Evolutionary conservation across 148 eudicot genomes (phyloP).

Genomic region (Cornus controversa): DNA sequence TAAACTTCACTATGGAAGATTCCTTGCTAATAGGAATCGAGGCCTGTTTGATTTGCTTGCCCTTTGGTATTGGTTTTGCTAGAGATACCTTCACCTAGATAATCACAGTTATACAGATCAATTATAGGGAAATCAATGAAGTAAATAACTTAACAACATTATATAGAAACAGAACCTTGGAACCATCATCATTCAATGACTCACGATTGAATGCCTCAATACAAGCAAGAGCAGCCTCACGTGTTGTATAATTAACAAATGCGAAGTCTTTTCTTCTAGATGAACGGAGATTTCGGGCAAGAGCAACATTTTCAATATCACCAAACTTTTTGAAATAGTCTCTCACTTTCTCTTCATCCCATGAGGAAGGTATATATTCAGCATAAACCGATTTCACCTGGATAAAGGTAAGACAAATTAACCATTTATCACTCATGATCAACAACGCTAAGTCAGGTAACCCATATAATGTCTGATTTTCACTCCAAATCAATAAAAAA

Average conservation of each 20-base stretch:
- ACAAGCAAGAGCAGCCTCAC: slow-evolving; percentile 69
- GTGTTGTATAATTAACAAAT: slow-evolving; percentile 50
- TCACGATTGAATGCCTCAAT: slow-evolving; percentile 45
- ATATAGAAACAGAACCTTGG: slow-evolving; percentile 40
- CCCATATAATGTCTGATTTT: too few relatives aligned
- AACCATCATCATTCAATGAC: slow-evolving; percentile 22
- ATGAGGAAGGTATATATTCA: slow-evolving; percentile 56
- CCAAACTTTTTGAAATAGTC: slow-evolving; percentile 55
- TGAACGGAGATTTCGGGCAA: slow-evolving; percentile 48
- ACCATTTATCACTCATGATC: too few relatives aligned
- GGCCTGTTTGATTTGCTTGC: slow-evolving; percentile 35
- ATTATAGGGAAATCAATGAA: neutral
- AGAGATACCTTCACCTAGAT: slow-evolving; percentile 60
- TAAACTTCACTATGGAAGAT: slow-evolving; percentile 23
- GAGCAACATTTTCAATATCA: slow-evolving; percentile 64
- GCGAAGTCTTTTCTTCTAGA: slow-evolving; percentile 65
- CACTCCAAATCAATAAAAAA: too few relatives aligned
- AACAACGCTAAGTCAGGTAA: too few relatives aligned
- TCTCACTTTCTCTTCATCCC: slow-evolving; percentile 61
- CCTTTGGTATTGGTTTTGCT: slow-evolving; percentile 46
- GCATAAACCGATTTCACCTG: slow-evolving; percentile 72
- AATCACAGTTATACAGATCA: slow-evolving; percentile 8
- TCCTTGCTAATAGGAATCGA: slow-evolving; percentile 26
- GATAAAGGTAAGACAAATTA: slow-evolving; percentile 3
- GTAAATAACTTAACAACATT: slow-evolving; percentile 1